Evolutionary conservation across 78 protist genomes (phyloP), one percentile per base, ranked within the genome.

Genomic region (Dictyostelium discoideum): DNA sequence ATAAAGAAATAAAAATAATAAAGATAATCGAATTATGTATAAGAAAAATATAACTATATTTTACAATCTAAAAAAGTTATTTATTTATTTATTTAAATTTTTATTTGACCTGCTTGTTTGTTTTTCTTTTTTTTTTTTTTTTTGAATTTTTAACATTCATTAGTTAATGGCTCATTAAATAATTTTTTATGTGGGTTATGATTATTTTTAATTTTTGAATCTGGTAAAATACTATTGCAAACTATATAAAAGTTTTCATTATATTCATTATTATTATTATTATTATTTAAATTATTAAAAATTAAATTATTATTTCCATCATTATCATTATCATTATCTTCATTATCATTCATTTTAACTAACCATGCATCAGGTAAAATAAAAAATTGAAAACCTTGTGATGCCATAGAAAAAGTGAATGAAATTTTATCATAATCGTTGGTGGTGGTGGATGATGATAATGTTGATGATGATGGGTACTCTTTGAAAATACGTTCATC

Each of bases 161-260:
- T 20, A 1, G 22, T 16, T 46, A 79, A 42, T 54, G 93, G 93
- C 63, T 87, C 93, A 63, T 63, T 78, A 60, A 57, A 87, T 22
- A 87, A 10, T 37, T 54, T 22, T 42, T 60, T 83, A 5, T 87
- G 54, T 78, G 80, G 65, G 40, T 87, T 50, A 8, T 46, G 20
- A 11, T 73, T 77, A 79, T 78, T 48, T 26, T 18, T 57, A n/a
- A 13, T 13, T 60, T 87, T 87, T 4, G 85, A 78, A 13, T 79
- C 86, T 22, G 93, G 93, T 79, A 87, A 73, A 16, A 87, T 87
- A 42, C 32, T n/a, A 37, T 44, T 79, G 6, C 85, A 79, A n/a
- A 44, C 85, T 22, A 79, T 79, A 60, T 60, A 54, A 54, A 5
- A 54, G n/a, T 26, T 72, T 24, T 72, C 78, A 72, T 72, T 26